A percentile compares a stretch with the other conserved stretches of the same genome.
phyloP scores from a whole-genome alignment of 805 yeast genomes.

The Candida ficus region DNA sequence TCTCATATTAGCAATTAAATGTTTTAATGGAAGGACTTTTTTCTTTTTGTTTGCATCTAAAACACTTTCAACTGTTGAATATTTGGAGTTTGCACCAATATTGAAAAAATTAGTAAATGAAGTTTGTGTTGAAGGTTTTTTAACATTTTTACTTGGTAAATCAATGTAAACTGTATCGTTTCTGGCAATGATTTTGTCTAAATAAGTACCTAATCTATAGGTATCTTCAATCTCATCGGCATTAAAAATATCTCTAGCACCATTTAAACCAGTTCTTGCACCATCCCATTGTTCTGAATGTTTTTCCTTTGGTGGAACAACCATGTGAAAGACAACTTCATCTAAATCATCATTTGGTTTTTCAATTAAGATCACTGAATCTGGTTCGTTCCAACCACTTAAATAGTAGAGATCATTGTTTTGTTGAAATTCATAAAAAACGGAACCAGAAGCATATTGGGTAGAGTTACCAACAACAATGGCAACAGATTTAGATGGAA shows the following conservation, averaged over 20 bases:
- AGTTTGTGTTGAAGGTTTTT: constrained; percentile 15
- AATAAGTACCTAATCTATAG: constrained; percentile 35
- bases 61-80: constrained; percentile 25
- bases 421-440: constrained; percentile 89
- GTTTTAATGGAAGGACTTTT: constrained; percentile 37
- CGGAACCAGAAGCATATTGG: constrained; percentile 84
- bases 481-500: constrained; percentile 65
- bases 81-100: constrained; percentile 21
- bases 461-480: constrained; percentile 67
- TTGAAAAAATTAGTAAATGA: constrained; percentile 28
- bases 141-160: constrained; percentile 24
- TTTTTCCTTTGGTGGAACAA: constrained; percentile 80
- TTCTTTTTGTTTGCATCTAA: constrained; percentile 26
- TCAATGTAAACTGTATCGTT: constrained; percentile 56
- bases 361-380: constrained; percentile 64
- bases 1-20: constrained; percentile 46
- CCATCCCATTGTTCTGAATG: constrained; percentile 94
- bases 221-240: constrained; percentile 69
- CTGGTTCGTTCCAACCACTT: constrained; percentile 92
- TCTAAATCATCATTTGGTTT: constrained; percentile 49
- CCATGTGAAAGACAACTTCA: constrained; percentile 61
- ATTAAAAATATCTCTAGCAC: constrained; percentile 78
- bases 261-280: constrained; percentile 78
- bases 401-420: constrained; percentile 82
- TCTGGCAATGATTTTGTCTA: constrained; percentile 43